Base-by-base conservation (phyloP, 164 flowering plant species). In the Macadamia tetraphylla region DNA sequence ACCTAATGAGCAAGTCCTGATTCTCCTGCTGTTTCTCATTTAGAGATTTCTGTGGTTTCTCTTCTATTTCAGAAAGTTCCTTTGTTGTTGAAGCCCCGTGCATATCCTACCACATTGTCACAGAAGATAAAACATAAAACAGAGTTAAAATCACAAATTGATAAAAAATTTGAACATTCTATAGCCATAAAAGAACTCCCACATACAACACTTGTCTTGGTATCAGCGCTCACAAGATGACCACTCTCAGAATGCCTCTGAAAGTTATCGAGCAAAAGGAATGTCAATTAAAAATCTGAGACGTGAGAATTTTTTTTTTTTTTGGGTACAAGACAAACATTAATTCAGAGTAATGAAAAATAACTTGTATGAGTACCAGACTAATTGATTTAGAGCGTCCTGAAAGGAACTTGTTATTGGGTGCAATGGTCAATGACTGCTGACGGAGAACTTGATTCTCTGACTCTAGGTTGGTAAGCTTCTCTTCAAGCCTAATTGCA, bases 401-500 rank as follows among this genome's bases (percentile, higher is more conserved):
- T 8, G 94, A 84, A 43, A 91, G 87, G 76, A 86, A 82, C 75
- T 90, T 91, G 67, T 81, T 87, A 62, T 67, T 79, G 55, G 98
- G 91, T 70, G 94, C 89, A 82, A 95, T 88, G 68, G 96, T 86
- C 49, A 95, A 82, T 65, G 98, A 90, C 71, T 95, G 99, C 78
- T 95, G 99, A 56, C 97, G 94, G 56, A 95, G 82, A 59, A 95
- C 99, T 85, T 95, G 81, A 79, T 91, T 95, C 78, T 95, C 99
- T 62, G 99, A 89, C 67, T 95, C 97, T 58, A 91, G 73, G 73
- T 95, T 95, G 61, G 82, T 62, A 48, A 87, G 74, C 80, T 95
- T 92, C 88, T 95, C 99, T 78, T 92, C 99, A 67, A 92, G 81
- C 93, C 99, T 95, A 74, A 69, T 67, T 56, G 72, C 29, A 62